phyloP scores from a whole-genome alignment of 2,329 filamentous ascomycete genomes.

The Byssochlamys sp. region DNA sequence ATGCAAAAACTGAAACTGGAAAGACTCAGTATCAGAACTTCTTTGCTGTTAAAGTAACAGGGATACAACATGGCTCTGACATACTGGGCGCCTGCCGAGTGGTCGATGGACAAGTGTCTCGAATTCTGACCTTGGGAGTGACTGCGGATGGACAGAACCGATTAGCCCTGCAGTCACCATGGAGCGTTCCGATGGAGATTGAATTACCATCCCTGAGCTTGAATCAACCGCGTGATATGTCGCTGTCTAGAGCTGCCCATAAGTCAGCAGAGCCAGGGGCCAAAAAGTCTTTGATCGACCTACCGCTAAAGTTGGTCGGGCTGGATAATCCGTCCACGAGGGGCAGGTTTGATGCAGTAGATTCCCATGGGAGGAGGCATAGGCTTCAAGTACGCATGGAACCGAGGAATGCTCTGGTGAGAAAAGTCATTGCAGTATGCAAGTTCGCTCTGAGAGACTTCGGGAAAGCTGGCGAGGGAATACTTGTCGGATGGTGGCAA shows the following conservation, averaged over 20 bases:
- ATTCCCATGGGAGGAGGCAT: slow-evolving; percentile 53
- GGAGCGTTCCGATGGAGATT: slow-evolving; percentile 62
- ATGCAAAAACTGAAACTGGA: slow-evolving; percentile 16
- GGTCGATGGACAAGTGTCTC: slow-evolving; percentile 55
- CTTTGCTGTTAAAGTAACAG: slow-evolving; percentile 28
- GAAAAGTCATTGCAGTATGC: slow-evolving; percentile 52
- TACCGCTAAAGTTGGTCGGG: slow-evolving; percentile 36
- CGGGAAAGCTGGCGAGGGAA: slow-evolving; percentile 47
- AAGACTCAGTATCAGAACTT: slow-evolving; percentile 14
- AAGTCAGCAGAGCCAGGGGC: slow-evolving; percentile 46
- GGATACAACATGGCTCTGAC: slow-evolving; percentile 52
- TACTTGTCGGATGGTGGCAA: slow-evolving; percentile 65
- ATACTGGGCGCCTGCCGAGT: slow-evolving; percentile 66
- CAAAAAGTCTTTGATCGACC: slow-evolving; percentile 36
- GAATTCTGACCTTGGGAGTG: slow-evolving; percentile 61
- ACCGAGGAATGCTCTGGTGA: slow-evolving; percentile 54
- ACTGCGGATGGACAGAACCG: slow-evolving; percentile 55
- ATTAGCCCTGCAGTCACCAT: slow-evolving; percentile 64
- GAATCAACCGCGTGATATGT: slow-evolving; percentile 52
- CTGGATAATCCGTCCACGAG: slow-evolving; percentile 50
- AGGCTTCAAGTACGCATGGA: slow-evolving; percentile 59
- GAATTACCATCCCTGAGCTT: slow-evolving; percentile 50
- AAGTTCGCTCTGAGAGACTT: slow-evolving; percentile 54
- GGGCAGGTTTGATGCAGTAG: slow-evolving; percentile 58
- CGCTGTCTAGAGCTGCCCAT: slow-evolving; percentile 43